Evolutionary conservation across 768 basidiomycete genomes (phyloP), one percentile per base, ranked within the genome.

Genomic region (Exidia glandulosa): DNA sequence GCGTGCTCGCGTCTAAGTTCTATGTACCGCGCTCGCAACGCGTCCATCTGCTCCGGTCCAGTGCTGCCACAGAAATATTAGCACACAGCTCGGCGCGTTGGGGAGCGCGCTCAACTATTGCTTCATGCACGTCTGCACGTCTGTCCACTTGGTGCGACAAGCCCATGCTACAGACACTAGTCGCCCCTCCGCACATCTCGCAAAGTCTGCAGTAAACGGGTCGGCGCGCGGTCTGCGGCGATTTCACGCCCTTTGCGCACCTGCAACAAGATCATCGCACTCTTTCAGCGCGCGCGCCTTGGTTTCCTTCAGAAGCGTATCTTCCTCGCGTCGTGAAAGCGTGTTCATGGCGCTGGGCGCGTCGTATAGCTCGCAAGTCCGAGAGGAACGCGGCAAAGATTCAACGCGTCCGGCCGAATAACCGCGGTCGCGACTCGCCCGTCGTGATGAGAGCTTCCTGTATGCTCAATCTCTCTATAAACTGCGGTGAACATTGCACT

Each of bases 131-230:
- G 80, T 78, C 68, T 94, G 87, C 47, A 94, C 77, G 13, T 72
- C 75, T 65, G 81, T 83, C 58, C 88, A 81, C 68, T 85, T 79
- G 32, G 76, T 77, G 68, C 79, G 82, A 68, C 92, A 94, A 27
- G 84, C 81, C 92, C 92, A 94, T 14, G 85, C 86, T 29, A 93
- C 86, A 4, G 91, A 90, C 57, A 94, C 72, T 2, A 86, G 88
- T 7, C 92, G 82, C 7, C 90, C 90, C 58, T 79, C 75, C 2
- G 88, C 85, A 69, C 92, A 94, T n/a, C 83, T 78, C 16, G 91
- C 91, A 68, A 93, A 94, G 57, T 82, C 92, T 94, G 68, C 23
- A 19, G 27, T 25, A 14, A n/a, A 19, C 45, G 32, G 47, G 16
- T 32, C 29, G 45, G 58, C 47, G 59, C 27, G 57, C 37, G 58